phyloP scores from a whole-genome alignment of 73 alveolate genomes.

The Paramecium caudatum region DNA sequence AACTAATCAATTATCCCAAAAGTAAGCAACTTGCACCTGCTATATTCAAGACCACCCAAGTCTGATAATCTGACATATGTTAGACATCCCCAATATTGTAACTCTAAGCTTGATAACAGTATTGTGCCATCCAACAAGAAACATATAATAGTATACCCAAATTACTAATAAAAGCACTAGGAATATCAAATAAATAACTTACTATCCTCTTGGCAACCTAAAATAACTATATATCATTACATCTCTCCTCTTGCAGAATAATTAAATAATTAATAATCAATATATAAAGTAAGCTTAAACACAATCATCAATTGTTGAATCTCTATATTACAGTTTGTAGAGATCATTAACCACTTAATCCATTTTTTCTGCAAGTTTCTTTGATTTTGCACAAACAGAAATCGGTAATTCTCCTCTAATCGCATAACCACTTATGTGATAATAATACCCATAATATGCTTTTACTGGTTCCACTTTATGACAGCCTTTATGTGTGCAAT shows the following conservation, averaged over 20 bases:
- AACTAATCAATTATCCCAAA: background rate
- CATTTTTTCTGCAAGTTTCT: slow-evolving; percentile 39
- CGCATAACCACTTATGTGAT: slow-evolving; percentile 45
- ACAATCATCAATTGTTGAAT: slow-evolving; percentile 51
- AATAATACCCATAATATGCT: slow-evolving; percentile 67
- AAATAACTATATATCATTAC: slow-evolving; percentile 33
- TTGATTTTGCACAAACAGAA: slow-evolving; percentile 52
- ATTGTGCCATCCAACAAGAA: slow-evolving; percentile 54
- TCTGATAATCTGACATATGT: background rate
- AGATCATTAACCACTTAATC: slow-evolving; percentile 46
- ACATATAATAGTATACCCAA: slow-evolving; percentile 15
- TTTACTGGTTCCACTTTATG: slow-evolving; percentile 38
- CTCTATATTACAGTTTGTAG: slow-evolving; percentile 60
- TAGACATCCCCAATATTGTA: background rate
- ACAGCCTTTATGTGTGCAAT: slow-evolving; percentile 63
- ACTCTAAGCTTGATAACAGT: slow-evolving; percentile 27
- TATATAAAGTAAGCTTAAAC: slow-evolving; percentile 65
- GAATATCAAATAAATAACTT: background rate
- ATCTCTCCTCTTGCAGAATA: slow-evolving; percentile 51
- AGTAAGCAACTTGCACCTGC: slow-evolving; percentile 38
- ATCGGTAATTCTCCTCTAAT: slow-evolving; percentile 43
- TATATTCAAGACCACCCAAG: slow-evolving; percentile 25
- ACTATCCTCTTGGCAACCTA: slow-evolving; percentile 58
- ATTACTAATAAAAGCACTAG: slow-evolving; percentile 51
- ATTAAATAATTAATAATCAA: slow-evolving; percentile 53